phyloP scores from a whole-genome alignment of 192 early-diverging fungal species.

The Backusella liffmaniae region DNA sequence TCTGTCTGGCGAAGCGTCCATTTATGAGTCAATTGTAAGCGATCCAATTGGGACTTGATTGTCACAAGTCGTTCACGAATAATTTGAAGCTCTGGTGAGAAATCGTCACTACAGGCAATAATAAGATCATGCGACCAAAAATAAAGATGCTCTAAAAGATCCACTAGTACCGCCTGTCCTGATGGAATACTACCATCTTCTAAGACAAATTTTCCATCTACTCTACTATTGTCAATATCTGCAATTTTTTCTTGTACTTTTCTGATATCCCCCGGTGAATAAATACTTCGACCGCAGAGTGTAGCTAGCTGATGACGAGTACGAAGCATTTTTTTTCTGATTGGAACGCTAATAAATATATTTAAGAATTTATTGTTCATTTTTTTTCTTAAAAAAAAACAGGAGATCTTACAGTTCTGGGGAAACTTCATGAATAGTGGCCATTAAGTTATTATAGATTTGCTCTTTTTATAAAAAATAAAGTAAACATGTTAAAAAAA shows the following conservation, averaged over 20 bases:
- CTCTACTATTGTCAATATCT: constrained; percentile 74
- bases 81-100: constrained; percentile 58
- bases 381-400: not conserved
- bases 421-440: constrained; percentile 60
- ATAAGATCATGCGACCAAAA: constrained; percentile 77
- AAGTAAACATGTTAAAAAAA: not conserved
- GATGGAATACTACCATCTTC: constrained; percentile 64
- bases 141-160: constrained; percentile 77
- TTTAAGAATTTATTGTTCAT: not conserved
- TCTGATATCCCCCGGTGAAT: constrained; percentile 38
- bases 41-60: constrained; percentile 75
- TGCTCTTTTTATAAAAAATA: constrained; percentile 30
- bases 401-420: constrained; percentile 52
- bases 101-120: constrained; percentile 63
- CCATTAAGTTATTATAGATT: constrained; percentile 48
- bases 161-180: constrained; percentile 86
- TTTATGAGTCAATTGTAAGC: constrained; percentile 69
- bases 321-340: constrained; percentile 68
- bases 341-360: constrained; percentile 48
- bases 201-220: constrained; percentile 79
- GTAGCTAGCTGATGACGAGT: constrained; percentile 60
- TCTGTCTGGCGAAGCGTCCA: constrained; percentile 82
- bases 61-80: constrained; percentile 60
- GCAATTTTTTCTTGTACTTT: constrained; percentile 71
- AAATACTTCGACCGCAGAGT: constrained; percentile 35